phyloP scores from a whole-genome alignment of 768 basidiomycete genomes.

The Neoboletus magnificus region DNA sequence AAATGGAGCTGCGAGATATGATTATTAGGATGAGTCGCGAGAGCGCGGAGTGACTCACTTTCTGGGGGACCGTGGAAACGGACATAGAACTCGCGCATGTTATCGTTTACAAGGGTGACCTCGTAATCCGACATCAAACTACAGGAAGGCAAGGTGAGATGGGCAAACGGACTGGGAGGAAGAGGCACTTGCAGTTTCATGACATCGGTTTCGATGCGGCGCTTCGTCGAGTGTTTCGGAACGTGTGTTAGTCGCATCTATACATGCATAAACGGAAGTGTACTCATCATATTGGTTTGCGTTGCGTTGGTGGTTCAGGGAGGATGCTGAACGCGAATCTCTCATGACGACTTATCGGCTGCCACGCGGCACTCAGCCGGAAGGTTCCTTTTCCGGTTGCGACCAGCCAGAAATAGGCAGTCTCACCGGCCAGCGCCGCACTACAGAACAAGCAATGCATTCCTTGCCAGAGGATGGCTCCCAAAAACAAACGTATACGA shows the following conservation, averaged over 20 bases:
- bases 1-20: constrained; percentile 71
- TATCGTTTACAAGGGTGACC: constrained; percentile 95
- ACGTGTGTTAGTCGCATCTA: constrained; percentile 28
- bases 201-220: constrained; percentile 97
- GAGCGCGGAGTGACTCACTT: constrained; percentile 54
- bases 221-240: constrained; percentile 70
- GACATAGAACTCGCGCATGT: constrained; percentile 98
- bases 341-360: constrained; percentile 17
- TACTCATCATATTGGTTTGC: constrained; percentile 59
- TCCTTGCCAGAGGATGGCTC: constrained; percentile 15
- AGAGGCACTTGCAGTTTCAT: constrained; percentile 83
- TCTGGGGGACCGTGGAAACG: constrained; percentile 91
- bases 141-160: constrained; percentile 15
- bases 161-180: neutral
- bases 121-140: constrained; percentile 99
- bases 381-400: constrained; percentile 18
- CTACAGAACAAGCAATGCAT: neutral
- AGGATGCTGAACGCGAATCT: constrained; percentile 3
- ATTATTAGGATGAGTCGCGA: constrained; percentile 1
- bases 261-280: constrained; percentile 19
- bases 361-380: constrained; percentile 12
- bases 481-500: constrained; percentile 2
- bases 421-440: neutral
- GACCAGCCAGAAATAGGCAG: constrained; percentile 1
- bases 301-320: constrained; percentile 10